Evolutionary conservation across 2,329 filamentous ascomycete species (phyloP), one percentile per base, ranked within the genome.

Genomic region (Chalara sp.): DNA sequence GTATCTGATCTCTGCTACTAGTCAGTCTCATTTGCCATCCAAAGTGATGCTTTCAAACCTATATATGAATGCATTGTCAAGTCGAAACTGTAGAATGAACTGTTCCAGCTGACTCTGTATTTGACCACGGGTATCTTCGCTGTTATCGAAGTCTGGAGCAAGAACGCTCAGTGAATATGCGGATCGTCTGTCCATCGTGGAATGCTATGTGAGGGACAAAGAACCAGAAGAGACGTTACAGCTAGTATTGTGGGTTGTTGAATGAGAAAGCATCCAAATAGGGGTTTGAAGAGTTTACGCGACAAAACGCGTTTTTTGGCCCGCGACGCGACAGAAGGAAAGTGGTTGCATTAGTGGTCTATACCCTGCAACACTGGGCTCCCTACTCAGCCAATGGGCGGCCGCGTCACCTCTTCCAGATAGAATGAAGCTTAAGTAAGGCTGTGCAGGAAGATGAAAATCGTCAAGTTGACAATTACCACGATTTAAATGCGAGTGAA

Each of bases 51-150:
- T 21, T 21, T 37, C 71, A 57, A 68, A 92, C 90, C 90, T 83
- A 79, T 97, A 99, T 63, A 96, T 84, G 71, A 96, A 97, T 64
- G 85, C 81, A 70, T 95, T 96, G 70, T 96, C 92, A 41, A 97
- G 81, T 65, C 92, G 84, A 67, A 96, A 99, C 60, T 92, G 88
- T 52, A 97, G 81, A 58, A 99, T 85, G 68, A 99, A 99, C 54
- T 89, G 85, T 64, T 93, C 84, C 54, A 99, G 80, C 65, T 89
- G 84, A 53, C 81, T 79, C 67, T 93, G 89, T 46, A 91, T 76
- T 64, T 89, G 81, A 30, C 81, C 76, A 52, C 85, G 79, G 51
- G 80, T 84, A 64, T 91, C 86, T 40, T 65, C 63, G 58, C 75
- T 78, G 40, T 83, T 79, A 61, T 82, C 80, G 56, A 78, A 78